These are phyloP conservation scores for Alternaria sp. DNA, from an alignment of 2,329 filamentous ascomycete genomes.

Conservation along the genomic window DNA sequence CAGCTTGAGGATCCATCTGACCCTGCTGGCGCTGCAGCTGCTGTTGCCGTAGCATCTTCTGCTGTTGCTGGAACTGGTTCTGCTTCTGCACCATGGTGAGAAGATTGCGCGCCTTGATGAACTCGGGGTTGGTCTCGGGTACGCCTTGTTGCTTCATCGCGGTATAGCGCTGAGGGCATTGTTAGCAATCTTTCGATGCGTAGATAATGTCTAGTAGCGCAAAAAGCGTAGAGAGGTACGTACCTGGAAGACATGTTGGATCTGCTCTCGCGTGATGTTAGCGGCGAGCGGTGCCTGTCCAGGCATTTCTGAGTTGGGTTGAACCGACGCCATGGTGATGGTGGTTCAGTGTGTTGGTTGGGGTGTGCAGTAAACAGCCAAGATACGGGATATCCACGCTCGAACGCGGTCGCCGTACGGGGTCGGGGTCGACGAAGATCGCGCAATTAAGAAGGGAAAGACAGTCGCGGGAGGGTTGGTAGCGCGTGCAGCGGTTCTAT, in stretches of 20 bases:
- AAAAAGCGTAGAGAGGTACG: constrained; percentile 37
- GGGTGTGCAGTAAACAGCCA: constrained; percentile 26
- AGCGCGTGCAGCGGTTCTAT: constrained; percentile 43
- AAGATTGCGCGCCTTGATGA: constrained; percentile 80
- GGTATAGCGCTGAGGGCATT: constrained; percentile 76
- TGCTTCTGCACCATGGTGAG: constrained; percentile 75
- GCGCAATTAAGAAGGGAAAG: constrained; percentile 37
- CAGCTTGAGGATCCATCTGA: constrained; percentile 56
- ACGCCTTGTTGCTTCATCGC: constrained; percentile 89
- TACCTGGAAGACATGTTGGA: constrained; percentile 78
- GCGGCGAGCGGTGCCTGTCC: constrained; percentile 69
- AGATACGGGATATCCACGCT: constrained; percentile 20
- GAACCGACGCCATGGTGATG: constrained; percentile 78
- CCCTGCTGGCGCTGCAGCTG: constrained; percentile 66
- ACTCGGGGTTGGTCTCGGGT: constrained; percentile 84
- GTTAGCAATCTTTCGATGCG: constrained; percentile 47
- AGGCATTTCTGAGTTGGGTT: constrained; percentile 74
- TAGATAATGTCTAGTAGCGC: constrained; percentile 14
- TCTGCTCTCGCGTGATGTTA: constrained; percentile 77
- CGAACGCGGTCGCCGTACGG: constrained; percentile 32
- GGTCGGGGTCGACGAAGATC: constrained; percentile 23
- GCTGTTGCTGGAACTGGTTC: constrained; percentile 56
- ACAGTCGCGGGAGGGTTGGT: constrained; percentile 33
- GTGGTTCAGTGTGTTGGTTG: constrained; percentile 21
- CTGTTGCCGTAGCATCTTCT: constrained; percentile 54